Conservation (phyloP, 352 stramenopile species). For the Phytopythium helicoides region DNA sequence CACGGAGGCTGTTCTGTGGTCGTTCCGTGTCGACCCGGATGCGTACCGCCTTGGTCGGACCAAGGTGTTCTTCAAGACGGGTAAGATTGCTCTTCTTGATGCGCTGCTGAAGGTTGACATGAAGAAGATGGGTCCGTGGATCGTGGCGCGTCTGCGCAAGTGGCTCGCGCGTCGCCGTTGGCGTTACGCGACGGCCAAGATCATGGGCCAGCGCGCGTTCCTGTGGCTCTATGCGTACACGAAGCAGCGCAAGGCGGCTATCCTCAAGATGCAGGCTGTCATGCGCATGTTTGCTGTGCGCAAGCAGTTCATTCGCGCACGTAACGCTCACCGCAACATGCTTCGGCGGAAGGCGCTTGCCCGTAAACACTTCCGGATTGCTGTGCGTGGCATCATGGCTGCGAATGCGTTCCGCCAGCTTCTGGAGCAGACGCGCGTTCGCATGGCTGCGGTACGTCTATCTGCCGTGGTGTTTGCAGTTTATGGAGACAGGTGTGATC, state of each 20-base stretch:
- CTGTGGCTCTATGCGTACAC: conserved; percentile 77
- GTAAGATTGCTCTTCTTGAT: conserved; percentile 88
- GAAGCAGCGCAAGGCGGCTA: conserved; percentile 63
- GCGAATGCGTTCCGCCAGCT: conserved; percentile 72
- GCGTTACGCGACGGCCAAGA: conserved; percentile 84
- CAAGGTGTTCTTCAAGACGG: conserved; percentile 92
- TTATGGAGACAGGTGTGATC: neutral
- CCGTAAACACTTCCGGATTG: conserved; percentile 69
- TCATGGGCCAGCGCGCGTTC: conserved; percentile 81
- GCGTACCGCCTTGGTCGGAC: conserved; percentile 87
- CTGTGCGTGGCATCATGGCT: conserved; percentile 60
- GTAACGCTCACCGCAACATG: conserved; percentile 65
- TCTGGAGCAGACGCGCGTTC: conserved; percentile 44
- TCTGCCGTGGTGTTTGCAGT: neutral
- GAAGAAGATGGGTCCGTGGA: conserved; percentile 89
- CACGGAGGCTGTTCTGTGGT: conserved; percentile 88
- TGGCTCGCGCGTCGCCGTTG: conserved; percentile 83
- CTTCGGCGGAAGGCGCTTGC: conserved; percentile 64
- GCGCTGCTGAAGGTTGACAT: conserved; percentile 87
- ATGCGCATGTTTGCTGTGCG: conserved; percentile 86
- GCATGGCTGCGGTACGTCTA: conserved; percentile 27
- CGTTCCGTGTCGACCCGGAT: conserved; percentile 84
- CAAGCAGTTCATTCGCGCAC: conserved; percentile 75
- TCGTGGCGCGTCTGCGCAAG: conserved; percentile 78
- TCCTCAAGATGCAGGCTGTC: conserved; percentile 81